A percentile compares a stretch with the other conserved stretches of the same genome.
Conservation (phyloP, 441 rosid genomes). For the Arabidopsis hybrid region DNA sequence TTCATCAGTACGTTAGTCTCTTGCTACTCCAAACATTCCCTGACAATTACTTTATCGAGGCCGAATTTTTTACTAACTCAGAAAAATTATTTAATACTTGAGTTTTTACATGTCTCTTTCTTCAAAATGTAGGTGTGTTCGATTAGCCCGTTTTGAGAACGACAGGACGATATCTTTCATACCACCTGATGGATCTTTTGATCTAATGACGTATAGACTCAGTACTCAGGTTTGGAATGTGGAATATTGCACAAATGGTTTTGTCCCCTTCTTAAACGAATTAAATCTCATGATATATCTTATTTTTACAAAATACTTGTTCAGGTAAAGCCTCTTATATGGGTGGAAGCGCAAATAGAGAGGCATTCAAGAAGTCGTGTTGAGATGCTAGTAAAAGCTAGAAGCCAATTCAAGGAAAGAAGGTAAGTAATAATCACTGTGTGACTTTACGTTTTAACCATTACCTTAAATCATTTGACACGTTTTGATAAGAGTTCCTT, state of each 20-base stretch:
- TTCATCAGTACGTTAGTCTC: constrained; percentile 79
- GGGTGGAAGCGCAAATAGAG: constrained; percentile 99
- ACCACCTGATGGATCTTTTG: constrained; percentile 88
- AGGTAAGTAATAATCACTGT: constrained; percentile 55
- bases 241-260: constrained; percentile 14
- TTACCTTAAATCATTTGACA: neutral
- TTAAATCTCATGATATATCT: constrained; percentile 2
- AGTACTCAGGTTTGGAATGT: constrained; percentile 67
- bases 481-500: constrained; percentile 23
- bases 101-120: constrained; percentile 27
- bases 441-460: neutral
- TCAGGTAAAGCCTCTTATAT: constrained; percentile 94
- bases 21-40: constrained; percentile 35
- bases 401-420: constrained; percentile 99
- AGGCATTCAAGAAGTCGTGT: constrained; percentile 97
- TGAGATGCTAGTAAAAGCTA: constrained; percentile 91
- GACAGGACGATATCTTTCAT: constrained; percentile 81
- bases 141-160: constrained; percentile 85
- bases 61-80: neutral
- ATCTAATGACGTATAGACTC: constrained; percentile 82
- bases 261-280: neutral
- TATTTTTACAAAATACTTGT: constrained; percentile 23
- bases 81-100: constrained; percentile 25
- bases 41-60: neutral
- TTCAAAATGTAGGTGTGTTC: constrained; percentile 72